phyloP scores from a whole-genome alignment of 2,329 filamentous ascomycete genomes.

The Trichophyton equinum region DNA sequence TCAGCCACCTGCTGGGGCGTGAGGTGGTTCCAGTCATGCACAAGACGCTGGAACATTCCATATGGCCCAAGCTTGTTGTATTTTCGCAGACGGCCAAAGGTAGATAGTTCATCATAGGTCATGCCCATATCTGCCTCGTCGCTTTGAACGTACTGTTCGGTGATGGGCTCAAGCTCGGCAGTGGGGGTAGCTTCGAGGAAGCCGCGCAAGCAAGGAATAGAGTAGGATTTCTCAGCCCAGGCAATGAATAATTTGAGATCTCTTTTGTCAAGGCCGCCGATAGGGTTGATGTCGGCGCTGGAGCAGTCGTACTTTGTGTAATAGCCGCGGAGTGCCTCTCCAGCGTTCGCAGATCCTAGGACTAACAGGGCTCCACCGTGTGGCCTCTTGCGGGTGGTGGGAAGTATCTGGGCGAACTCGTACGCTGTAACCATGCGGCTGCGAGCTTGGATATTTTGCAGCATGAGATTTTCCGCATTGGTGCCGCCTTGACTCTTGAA shows the following conservation, averaged over 20 bases:
- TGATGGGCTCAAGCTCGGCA: constrained; percentile 53
- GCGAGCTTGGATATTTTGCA: constrained; percentile 44
- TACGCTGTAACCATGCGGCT: constrained; percentile 53
- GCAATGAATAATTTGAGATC: constrained; percentile 58
- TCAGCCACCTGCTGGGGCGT: constrained; percentile 27
- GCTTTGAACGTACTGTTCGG: constrained; percentile 42
- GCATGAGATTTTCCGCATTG: constrained; percentile 19
- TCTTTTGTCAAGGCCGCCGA: constrained; percentile 44
- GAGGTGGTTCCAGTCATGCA: constrained; percentile 34
- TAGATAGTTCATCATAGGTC: constrained; percentile 42
- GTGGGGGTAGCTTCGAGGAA: constrained; percentile 52
- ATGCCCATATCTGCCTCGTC: constrained; percentile 42
- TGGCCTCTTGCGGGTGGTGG: constrained; percentile 41
- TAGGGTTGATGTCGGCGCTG: constrained; percentile 46
- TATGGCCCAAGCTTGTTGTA: constrained; percentile 41
- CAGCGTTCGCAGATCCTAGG: constrained; percentile 49
- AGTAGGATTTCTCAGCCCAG: constrained; percentile 48
- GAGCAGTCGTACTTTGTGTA: constrained; percentile 55
- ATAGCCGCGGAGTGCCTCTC: constrained; percentile 30
- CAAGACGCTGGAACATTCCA: constrained; percentile 40
- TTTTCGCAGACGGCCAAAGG: constrained; percentile 41
- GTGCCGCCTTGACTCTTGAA: constrained; percentile 53
- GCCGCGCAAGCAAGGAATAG: constrained; percentile 38
- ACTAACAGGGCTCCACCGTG: constrained; percentile 48
- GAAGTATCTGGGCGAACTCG: constrained; percentile 49